Evolutionary conservation across 1,284 basidiomycete species (phyloP), one percentile per base, ranked within the genome.

Genomic region (Fomes fomentarius): DNA sequence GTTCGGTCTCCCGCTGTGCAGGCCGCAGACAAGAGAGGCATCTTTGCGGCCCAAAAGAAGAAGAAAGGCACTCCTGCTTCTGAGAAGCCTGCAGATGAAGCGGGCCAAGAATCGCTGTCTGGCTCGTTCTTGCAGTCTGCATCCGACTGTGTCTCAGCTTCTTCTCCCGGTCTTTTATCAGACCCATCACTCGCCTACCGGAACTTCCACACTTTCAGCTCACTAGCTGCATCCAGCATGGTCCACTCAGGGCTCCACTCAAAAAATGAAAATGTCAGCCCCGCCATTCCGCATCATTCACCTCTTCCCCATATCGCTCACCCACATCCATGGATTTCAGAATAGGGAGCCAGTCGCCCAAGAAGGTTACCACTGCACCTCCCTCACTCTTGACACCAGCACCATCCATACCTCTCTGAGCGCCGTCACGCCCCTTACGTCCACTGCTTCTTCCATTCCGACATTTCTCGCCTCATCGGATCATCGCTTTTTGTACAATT

Each of bases 401-500:
- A 69, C 78, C 33, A 62, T 73, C 30, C 69, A 70, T 19, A 67
- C 65, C 56, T 60, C 64, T 66, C 69, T 65, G 47, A 65, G 73
- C 51, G 69, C 70, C 61, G 51, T 60, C 30, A 61, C 59, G 14
- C 76, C 77, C 43, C 67, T 74, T 50, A 73, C 79, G 31, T 69
- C 76, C 35, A 79, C 74, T 45, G 68, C 78, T 39, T 74, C 81
- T 11, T 74, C 82, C 51, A 78, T 81, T 12, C 82, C 83, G 21
- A 71, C 74, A 21, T 76, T 80, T 17, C 73, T 77, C 49, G 68
- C 74, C 26, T 71, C 74, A 38, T 57, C 66, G 55, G 81, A 84
- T 69, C 80, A 81, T 51, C 79, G 87, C 46, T 85, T 80, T 38
- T 90, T 87, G 5, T 88, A 82, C 71, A 86, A 84, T 65, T 90